Base-by-base conservation (phyloP, 2,329 filamentous ascomycete genomes). In the Tolypocladium endophyticum region DNA sequence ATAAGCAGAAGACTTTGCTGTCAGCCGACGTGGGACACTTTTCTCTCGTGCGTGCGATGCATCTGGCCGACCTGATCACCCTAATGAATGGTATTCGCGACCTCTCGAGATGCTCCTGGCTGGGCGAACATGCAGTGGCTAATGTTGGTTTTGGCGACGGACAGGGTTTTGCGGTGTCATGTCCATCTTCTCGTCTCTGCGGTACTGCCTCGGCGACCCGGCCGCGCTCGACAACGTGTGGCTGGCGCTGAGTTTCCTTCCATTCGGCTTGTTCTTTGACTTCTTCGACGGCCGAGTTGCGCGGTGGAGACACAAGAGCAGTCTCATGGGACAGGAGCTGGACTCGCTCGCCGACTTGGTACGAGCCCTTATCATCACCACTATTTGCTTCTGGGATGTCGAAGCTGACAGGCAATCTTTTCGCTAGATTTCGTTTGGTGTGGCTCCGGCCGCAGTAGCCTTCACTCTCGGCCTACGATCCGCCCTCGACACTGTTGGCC, bases 251-350 rank as follows among this genome's bases (percentile, higher is more conserved):
- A 84, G 79, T 5, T 90, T 97, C 74, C 89, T 97, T 74, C 93
- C 93, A 0, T 90, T 97, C 61, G 92, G 92, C 6, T 80, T 97
- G 16, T 97, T 97, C 79, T 97, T 97, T 74, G 94, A 99, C 75
- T 95, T 96, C 71, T 91, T 97, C 82, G 94, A 99, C 74, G 94
- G 94, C 71, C 94, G 92, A 72, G 92, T 99, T 59, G 94, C 94
- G 64, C 83, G 94, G 65, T 97, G 94, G 94, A 86, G 94, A 72
- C 88, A 91, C 77, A 99, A 97, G 87, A 94, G 90, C 69, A 95
- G 90, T 68, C 80, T 99, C 72, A 97, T 99, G 93, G 94, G 94
- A 16, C 93, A 97, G 75, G 94, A 99, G 76, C 79, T 99, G 59
- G 94, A 99, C 74, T 97, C 93, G 8, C 81, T 99, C 55, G 94